Base-by-base conservation (phyloP, 23 red algal genomes). In the Gracilaria gracilis region DNA sequence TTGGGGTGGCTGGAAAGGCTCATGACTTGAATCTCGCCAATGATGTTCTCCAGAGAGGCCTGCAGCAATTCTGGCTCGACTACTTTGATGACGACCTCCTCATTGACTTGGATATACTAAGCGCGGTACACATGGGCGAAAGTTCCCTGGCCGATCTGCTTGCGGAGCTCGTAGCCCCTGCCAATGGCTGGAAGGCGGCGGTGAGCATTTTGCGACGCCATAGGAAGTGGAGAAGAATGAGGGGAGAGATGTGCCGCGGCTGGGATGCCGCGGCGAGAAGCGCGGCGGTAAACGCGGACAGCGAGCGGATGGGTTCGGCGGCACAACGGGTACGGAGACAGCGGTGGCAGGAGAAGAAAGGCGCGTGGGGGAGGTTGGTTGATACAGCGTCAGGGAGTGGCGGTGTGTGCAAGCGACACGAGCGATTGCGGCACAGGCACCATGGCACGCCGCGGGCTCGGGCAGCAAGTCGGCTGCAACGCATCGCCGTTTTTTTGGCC, bases 21-120 rank as follows among this genome's bases (percentile, higher is more conserved):
- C 97, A 99, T 99, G 72, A 96, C 93, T 66, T 95, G 90, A 66
- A 99, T 99, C 72, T 99, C 97, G 29, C 95, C 93, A 50, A 79
- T 72, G 51, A 99, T 90, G 40, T 96, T 94, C 69, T 99, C 97
- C 4, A 99, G 75, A 25, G 97, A 91, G 27, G 94, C 72, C 49
- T 95, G 97, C 16, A 99, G 65, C 55, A 80, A 72, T 64, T 96
- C 97, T 21, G 96, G 93, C 49, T 99, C 94, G 44, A 96, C 73
- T 39, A 99, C 82, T 46, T 96, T 95, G 84, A 99, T 96, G 38
- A 94, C 97, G 14, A 99, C 94, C 78, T 95, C 81, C 57, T 99
- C 97, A 54, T 99, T 67, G 78, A 88, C 62, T 47, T 80, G 66
- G 15, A 74, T 91, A 78, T 92, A 98, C 91, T 86, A 95, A 14